Base-by-base conservation (phyloP, 768 basidiomycete species). In the Leccinum arenicola region DNA sequence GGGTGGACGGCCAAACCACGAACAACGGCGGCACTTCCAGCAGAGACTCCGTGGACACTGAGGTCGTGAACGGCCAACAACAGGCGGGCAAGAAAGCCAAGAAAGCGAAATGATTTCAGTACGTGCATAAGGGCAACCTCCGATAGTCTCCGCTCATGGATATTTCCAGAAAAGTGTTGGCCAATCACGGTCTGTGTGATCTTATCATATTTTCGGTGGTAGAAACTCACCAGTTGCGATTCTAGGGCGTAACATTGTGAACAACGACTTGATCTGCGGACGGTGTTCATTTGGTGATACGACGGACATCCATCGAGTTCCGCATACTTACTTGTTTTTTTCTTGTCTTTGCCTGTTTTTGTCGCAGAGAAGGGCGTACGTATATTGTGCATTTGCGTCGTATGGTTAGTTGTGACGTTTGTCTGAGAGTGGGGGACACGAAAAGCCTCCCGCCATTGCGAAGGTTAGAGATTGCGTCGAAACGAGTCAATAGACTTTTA, bases 1-100 rank as follows among this genome's bases (percentile, higher is more conserved):
- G 47, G 14, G 3, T 19, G 19, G 58, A 33, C 19, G 59, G 60
- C 27, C 66, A 71, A 61, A 21, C 19, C 35, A 6, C 2, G 11
- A 54, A 55, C 49, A 57, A 52, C 19, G 19, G 53, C 2, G 8
- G 27, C 17, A 9, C 51, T 5, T 7, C 9, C 1, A 31, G 45
- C 3, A 11, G 38, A 11, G 19, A 12, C 6, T 3, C 14, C 0
- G 23, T 8, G 17, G 35, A 19, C 0, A 1, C 15, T 3, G 36
- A 43, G 1, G 31, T 40, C 49, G 15, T 33, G 10, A 45, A 35
- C 0, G 23, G 57, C 11, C 56, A 54, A 2, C 12, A 40, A 1
- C 60, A 40, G 36, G 6, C 15, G 15, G 3, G 36, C 12, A 3
- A 2, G 35, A 36, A 6, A 36, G 35, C 5, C 12, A 36, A 38